Evolutionary conservation across 305 asterid genomes (phyloP).

Genomic region (Rubia tinctorum): DNA sequence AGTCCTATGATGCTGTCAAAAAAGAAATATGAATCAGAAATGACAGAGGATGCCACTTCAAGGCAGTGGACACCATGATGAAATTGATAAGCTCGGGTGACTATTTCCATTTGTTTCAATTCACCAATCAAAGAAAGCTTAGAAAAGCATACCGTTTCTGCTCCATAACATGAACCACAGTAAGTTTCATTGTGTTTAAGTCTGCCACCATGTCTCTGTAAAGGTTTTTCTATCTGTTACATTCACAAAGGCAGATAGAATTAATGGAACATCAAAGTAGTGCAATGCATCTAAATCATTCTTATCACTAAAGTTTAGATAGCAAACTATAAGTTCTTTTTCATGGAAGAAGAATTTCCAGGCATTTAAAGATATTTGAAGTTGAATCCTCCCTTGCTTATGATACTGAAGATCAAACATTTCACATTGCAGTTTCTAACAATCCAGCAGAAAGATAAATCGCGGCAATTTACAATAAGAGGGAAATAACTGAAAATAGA

Average conservation of each 20-base stretch:
- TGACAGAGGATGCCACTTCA: background rate
- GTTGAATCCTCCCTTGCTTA: background rate
- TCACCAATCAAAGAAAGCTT: slow-evolving; percentile 11
- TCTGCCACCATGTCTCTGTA: slow-evolving; percentile 97
- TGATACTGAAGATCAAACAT: background rate
- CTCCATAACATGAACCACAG: slow-evolving; percentile 97
- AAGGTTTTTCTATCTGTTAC: slow-evolving; percentile 69
- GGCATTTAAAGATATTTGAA: background rate
- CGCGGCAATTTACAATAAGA: background rate
- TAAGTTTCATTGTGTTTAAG: slow-evolving; percentile 94
- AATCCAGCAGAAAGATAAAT: background rate
- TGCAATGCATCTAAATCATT: background rate
- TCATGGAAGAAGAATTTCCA: background rate
- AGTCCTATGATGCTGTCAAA: background rate
- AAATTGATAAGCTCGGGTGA: background rate
- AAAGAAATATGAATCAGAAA: slow-evolving; percentile 5
- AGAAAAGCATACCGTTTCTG: slow-evolving; percentile 68
- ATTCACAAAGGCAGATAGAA: background rate
- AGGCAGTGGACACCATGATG: background rate
- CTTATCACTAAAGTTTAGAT: background rate
- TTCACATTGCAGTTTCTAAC: background rate
- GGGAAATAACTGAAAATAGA: background rate
- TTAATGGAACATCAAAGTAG: background rate
- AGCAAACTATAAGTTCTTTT: background rate
- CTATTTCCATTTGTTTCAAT: background rate